Evolutionary conservation across 1,284 basidiomycete species (phyloP), one percentile per base, ranked within the genome.

Genomic region (Anthracocystis panici-leucophaei): DNA sequence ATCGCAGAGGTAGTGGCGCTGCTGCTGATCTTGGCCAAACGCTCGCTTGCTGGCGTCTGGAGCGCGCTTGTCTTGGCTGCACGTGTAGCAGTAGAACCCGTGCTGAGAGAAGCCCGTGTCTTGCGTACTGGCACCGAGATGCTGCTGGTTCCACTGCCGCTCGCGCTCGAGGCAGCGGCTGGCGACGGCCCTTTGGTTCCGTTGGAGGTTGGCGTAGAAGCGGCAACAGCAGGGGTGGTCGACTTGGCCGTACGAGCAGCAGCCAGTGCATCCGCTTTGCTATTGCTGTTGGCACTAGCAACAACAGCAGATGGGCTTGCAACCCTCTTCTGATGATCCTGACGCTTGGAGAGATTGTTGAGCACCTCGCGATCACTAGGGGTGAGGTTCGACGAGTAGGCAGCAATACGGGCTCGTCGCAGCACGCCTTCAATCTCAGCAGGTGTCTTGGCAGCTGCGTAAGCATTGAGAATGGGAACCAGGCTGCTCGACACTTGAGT

Each of bases 401-500:
- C 69, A 7, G 80, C 77, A 31, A 81, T 72, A 21, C 80, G 68
- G 16, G 81, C 81, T 16, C 80, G 60, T 27, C 80, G 61, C 23
- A 81, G 48, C 18, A 82, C 81, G 21, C 66, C 77, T 35, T 82
- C 81, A 12, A 82, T 38, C 59, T 82, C 81, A 7, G 78, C 68
- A 2, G 76, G 67, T 31, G 80, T 82, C 75, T 82, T 82, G n/a
- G 81, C 81, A 31, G 74, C 77, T 6, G 76, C 72, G 57, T 82
- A 82, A 3, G 81, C 78, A 31, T 80, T 82, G 50, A 82, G 67
- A 16, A 82, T 82, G 3, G 80, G 67, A 1, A 77, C 50, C 12
- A 82, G 40, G n/a, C 65, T 69, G 56, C 62, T 68, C 27, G 72
- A 75, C 12, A 75, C 66, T 5, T 65, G 62, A 18, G 66, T 27